Evolutionary conservation across 257 asterid genomes (phyloP), one percentile per base, ranked within the genome.

Genomic region (Fraxinus excelsior): DNA sequence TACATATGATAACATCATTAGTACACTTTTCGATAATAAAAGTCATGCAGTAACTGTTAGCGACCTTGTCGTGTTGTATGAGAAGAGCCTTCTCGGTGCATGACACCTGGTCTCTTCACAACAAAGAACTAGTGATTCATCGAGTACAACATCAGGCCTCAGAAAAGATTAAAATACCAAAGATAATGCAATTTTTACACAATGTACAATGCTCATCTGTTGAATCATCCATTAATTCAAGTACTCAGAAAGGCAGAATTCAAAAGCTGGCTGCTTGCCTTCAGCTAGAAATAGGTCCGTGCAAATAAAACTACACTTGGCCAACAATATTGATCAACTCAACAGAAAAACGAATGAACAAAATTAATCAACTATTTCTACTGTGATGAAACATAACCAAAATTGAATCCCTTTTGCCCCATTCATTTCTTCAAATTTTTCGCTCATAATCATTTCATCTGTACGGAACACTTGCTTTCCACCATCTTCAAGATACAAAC

Each of bases 331-430:
- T 19, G 31, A 68, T 21, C 21, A 21, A 21, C 35, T 14, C 49
- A 31, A 18, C 42, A 58, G 31, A 53, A 4, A 32, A 53, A 73
- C 4, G 53, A 53, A 73, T 53, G 68, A 12, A 53, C 12, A 32
- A 62, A 53, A 73, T 25, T 42, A 56, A 73, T 10, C 67, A 34
- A 34, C 26, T 51, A 18, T 12, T 29, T 70, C 78, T 71, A 28
- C 16, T 42, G 40, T 11, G 51, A 32, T 67, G 32, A 25, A 62
- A 62, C 32, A 12, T 62, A 62, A 62, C 68, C 32, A 62, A 62
- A 62, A 62, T 9, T 62, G 18, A 26, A 62, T 10, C 35, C 18
- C 34, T 26, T 62, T 9, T 3, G 8, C 29, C 67, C 44, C 7
- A 2, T 49, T 23, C 38, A 25, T n/a, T 18, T n/a, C 62, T 46